Conservation (phyloP, 2,329 filamentous ascomycete species). For the Trichophyton benhamiae region DNA sequence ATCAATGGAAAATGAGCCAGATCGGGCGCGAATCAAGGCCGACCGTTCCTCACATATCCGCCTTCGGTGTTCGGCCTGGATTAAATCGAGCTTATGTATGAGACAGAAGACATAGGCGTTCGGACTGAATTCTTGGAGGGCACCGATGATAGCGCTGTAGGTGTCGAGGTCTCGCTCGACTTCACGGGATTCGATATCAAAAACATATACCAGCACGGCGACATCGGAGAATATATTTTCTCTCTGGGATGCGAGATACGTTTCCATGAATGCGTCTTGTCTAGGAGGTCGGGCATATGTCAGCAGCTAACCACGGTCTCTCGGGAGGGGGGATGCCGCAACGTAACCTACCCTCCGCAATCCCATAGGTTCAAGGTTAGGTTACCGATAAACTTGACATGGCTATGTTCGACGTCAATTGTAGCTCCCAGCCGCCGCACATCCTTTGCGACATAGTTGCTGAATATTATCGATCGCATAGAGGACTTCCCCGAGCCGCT, state of each 20-base stretch:
- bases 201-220: constrained; percentile 96
- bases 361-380: constrained; percentile 97
- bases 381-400: constrained; percentile 98
- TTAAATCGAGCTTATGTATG: constrained; percentile 97
- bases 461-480: constrained; percentile 98
- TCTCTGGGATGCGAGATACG: constrained; percentile 90
- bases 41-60: constrained; percentile 76
- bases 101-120: constrained; percentile 80
- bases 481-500: constrained; percentile 95
- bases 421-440: constrained; percentile 86
- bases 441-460: constrained; percentile 95
- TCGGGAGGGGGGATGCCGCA: background rate
- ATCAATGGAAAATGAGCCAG: constrained; percentile 59
- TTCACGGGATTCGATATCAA: constrained; percentile 93
- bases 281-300: constrained; percentile 32
- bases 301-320: background rate
- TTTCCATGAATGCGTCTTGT: constrained; percentile 97
- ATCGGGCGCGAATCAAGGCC: constrained; percentile 62
- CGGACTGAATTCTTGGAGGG: constrained; percentile 72
- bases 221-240: constrained; percentile 95
- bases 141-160: constrained; percentile 80
- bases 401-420: constrained; percentile 95
- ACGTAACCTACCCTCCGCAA: constrained; percentile 61
- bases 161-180: constrained; percentile 86
- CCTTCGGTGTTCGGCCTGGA: constrained; percentile 66